Conservation (phyloP, 169 alveolate genomes). For the Amoebophrya sp. region DNA sequence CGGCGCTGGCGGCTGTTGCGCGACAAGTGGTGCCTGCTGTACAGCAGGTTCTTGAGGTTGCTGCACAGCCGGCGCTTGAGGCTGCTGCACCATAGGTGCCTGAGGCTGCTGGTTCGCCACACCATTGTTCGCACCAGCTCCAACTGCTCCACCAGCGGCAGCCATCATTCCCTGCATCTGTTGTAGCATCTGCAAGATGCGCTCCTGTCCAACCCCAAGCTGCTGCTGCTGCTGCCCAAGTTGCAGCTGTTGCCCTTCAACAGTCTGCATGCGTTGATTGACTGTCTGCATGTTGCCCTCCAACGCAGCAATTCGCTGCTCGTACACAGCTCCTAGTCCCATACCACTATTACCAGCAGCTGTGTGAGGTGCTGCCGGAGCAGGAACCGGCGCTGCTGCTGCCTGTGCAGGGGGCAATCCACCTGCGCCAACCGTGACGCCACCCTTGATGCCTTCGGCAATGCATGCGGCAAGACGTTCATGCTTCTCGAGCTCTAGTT, state of each 20-base stretch:
- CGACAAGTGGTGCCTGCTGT: too few species aligned
- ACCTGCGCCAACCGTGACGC: background rate
- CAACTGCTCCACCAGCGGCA: background rate
- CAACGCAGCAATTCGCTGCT: background rate
- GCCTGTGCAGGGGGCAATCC: background rate
- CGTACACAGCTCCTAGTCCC: background rate
- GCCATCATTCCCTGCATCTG: background rate
- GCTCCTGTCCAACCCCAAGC: too few species aligned
- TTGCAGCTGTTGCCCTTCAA: background rate
- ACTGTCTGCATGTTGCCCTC: background rate
- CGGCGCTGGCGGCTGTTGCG: too few species aligned
- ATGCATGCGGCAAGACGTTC: background rate
- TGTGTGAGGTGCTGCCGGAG: background rate
- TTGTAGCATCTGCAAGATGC: too few species aligned
- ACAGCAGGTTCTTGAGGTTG: too few species aligned
- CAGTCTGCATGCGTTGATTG: background rate
- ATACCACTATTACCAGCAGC: background rate
- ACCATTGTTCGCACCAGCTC: too few species aligned
- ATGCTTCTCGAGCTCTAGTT: background rate
- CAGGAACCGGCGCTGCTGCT: background rate
- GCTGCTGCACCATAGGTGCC: background rate
- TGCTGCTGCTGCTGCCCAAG: background rate
- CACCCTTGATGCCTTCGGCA: background rate
- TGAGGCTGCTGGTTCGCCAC: background rate
- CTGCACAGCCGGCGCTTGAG: too few species aligned